Evolutionary conservation across 2,329 filamentous ascomycete genomes (phyloP).

Genomic region (Phialophora tarda): DNA sequence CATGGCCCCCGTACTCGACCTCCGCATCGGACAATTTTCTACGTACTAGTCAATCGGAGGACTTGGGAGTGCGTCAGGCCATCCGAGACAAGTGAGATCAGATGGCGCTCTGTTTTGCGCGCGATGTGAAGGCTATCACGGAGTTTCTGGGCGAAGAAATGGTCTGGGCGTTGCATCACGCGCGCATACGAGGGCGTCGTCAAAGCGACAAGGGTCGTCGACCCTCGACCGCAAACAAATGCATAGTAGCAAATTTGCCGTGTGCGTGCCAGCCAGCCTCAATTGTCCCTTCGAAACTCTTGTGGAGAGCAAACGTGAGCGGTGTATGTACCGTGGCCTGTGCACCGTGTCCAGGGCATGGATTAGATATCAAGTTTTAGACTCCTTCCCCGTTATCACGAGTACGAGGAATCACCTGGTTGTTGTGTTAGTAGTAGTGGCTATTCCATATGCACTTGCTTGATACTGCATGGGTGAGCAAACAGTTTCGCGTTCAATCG

Average conservation of each 20-base stretch:
- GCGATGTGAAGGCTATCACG: neutral
- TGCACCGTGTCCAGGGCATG: too few relatives aligned
- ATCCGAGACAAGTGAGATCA: neutral
- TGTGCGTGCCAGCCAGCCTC: neutral
- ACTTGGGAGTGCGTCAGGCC: neutral
- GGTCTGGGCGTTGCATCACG: too few relatives aligned
- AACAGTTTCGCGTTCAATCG: too few relatives aligned
- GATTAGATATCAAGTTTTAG: too few relatives aligned
- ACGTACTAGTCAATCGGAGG: neutral
- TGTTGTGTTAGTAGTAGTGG: too few relatives aligned
- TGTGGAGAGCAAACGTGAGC: neutral
- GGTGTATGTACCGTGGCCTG: too few relatives aligned
- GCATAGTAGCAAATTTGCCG: neutral
- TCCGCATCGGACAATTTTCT: conserved; percentile 1
- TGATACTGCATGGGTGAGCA: too few relatives aligned
- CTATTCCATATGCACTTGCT: too few relatives aligned
- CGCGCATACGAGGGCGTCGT: neutral
- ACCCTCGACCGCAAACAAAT: too few relatives aligned
- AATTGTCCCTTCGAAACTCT: neutral
- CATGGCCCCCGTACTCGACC: neutral
- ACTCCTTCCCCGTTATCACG: too few relatives aligned
- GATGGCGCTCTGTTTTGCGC: neutral
- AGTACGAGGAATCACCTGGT: too few relatives aligned
- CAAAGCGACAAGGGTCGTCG: neutral
- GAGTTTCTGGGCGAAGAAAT: too few relatives aligned